Evolutionary conservation across 352 stramenopile species (phyloP).

Genomic region (Thraustochytrium sp.): DNA sequence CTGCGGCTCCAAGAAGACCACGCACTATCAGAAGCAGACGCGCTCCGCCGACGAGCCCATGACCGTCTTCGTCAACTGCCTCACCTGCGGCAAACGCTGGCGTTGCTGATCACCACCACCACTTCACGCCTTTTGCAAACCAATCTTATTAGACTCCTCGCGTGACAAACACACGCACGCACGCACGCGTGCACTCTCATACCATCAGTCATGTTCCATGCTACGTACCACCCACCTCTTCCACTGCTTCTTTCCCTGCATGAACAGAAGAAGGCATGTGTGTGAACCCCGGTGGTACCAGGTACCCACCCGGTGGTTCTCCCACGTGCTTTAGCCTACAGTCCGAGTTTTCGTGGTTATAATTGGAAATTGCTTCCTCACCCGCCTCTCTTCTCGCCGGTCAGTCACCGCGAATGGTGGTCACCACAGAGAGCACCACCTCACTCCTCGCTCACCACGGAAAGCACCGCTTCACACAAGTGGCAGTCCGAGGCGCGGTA

Average conservation of each 20-base stretch:
- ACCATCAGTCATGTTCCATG: neutral
- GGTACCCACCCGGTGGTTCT: too few relatives aligned
- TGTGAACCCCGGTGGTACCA: too few relatives aligned
- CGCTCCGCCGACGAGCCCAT: constrained; percentile 31
- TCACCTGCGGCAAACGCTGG: neutral
- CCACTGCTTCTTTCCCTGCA: neutral
- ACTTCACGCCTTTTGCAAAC: too few relatives aligned
- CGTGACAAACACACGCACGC: neutral
- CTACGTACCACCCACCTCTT: neutral
- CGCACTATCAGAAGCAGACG: constrained; percentile 34
- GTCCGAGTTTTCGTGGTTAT: too few relatives aligned
- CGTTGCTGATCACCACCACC: neutral
- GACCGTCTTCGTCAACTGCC: constrained; percentile 25
- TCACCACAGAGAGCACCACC: neutral
- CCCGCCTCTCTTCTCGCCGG: too few relatives aligned
- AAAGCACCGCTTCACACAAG: neutral
- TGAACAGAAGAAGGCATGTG: too few relatives aligned
- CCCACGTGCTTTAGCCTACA: too few relatives aligned
- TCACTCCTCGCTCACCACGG: neutral
- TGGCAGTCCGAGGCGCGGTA: constrained; percentile 1
- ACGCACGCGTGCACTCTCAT: neutral
- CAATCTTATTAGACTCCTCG: neutral
- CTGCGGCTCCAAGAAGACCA: constrained; percentile 34
- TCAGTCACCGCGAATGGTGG: too few relatives aligned
- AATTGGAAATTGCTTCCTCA: too few relatives aligned